phyloP scores from a whole-genome alignment of 176 grass and related monocot species.

The Thinopyrum elongatum region DNA sequence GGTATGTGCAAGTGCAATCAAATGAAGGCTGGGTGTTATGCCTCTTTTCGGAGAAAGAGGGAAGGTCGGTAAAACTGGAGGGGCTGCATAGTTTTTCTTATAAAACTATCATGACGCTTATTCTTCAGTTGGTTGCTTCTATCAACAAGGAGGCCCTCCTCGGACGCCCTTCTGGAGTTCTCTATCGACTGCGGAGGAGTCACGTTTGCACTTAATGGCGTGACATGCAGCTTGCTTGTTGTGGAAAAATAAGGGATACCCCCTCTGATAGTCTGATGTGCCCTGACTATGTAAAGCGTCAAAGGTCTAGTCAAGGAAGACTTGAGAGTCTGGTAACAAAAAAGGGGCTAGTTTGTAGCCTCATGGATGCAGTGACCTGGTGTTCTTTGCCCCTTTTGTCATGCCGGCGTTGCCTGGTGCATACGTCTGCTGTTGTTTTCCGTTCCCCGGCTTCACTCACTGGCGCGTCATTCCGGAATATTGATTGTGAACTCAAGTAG shows the following conservation, averaged over 20 bases:
- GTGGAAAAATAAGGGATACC: neutral
- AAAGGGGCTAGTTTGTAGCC: neutral
- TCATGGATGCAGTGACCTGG: neutral
- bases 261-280: neutral
- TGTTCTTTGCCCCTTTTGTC: neutral
- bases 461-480: neutral
- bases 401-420: neutral
- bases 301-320: no score
- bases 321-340: no score
- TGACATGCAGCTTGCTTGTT: neutral
- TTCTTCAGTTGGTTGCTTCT: no score
- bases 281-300: no score
- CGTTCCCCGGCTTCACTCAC: neutral
- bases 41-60: no score
- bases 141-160: no score
- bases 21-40: no score
- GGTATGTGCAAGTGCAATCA: neutral
- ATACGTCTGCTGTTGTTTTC: neutral
- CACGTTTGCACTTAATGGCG: neutral
- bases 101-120: no score
- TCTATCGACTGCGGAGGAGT: neutral
- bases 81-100: no score
- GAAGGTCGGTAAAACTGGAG: neutral
- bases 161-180: no score
- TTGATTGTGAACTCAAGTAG: neutral